Evolutionary conservation across 139 green algal genomes (phyloP).

Genomic region (Micractinium sp.): DNA sequence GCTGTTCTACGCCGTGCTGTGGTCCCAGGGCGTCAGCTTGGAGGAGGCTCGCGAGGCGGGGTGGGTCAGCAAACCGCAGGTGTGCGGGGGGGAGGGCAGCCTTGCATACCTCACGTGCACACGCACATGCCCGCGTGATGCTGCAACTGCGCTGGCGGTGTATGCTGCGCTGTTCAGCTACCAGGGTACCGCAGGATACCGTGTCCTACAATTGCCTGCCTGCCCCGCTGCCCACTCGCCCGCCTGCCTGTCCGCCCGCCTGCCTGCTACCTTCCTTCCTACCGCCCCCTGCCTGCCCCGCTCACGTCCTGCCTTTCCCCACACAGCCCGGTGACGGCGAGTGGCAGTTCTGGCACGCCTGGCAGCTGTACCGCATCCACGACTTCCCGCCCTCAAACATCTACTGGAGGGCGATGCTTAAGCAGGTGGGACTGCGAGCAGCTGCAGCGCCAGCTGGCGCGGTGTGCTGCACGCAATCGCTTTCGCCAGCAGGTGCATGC

Average conservation of each 20-base stretch:
- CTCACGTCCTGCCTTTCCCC: neutral
- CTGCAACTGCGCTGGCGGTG: neutral
- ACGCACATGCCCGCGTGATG: neutral
- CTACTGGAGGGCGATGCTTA: constrained; percentile 52
- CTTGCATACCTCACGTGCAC: no score
- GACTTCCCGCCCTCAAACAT: constrained; percentile 57
- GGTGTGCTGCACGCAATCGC: neutral
- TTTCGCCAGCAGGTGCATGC: neutral
- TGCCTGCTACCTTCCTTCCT: no score
- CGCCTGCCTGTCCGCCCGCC: no score
- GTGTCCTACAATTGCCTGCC: no score
- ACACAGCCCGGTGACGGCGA: constrained; percentile 38
- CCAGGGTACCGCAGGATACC: no score
- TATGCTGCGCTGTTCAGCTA: no score
- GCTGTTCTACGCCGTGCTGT: constrained; percentile 37
- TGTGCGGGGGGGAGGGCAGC: neutral
- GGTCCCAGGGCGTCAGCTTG: constrained; percentile 47
- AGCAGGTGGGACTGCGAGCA: constrained; percentile 46
- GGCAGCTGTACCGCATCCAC: constrained; percentile 68
- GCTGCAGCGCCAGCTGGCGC: neutral
- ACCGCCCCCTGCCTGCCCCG: no score
- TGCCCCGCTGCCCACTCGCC: no score
- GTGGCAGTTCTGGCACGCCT: constrained; percentile 75
- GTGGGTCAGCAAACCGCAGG: constrained; percentile 66
- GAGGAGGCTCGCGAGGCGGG: constrained; percentile 59